A percentile compares a stretch with the other conserved stretches of the same genome.
These are phyloP conservation scores for Setomelanomma holmii DNA, from an alignment of 2,329 filamentous ascomycete genomes.

Conservation along the genomic window DNA sequence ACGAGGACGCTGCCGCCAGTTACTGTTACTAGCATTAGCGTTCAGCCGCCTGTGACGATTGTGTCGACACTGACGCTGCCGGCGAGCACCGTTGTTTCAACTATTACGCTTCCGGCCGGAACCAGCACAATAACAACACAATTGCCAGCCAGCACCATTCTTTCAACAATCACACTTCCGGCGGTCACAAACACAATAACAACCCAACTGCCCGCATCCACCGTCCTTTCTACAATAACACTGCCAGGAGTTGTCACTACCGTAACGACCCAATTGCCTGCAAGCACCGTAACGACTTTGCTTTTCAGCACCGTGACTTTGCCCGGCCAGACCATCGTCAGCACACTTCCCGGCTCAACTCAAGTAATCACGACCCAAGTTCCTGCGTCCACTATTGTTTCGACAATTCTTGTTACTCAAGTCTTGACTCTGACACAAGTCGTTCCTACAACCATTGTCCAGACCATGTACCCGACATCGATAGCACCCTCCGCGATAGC, in stretches of 20 bases:
- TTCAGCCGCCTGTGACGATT: background rate
- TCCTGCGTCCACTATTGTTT: slow-evolving; percentile 31
- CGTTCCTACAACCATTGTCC: slow-evolving; percentile 27
- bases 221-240: slow-evolving; percentile 26
- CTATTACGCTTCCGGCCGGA: slow-evolving; percentile 5
- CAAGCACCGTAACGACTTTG: slow-evolving; percentile 27
- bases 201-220: slow-evolving; percentile 29
- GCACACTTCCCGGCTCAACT: slow-evolving; percentile 15
- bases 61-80: background rate
- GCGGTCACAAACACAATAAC: slow-evolving; percentile 28
- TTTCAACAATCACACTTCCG: slow-evolving; percentile 29
- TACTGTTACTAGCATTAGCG: background rate
- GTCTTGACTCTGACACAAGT: slow-evolving; percentile 24
- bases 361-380: slow-evolving; percentile 30
- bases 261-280: slow-evolving; percentile 11
- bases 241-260: slow-evolving; percentile 17
- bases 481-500: slow-evolving; percentile 19
- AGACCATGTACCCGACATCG: slow-evolving; percentile 26
- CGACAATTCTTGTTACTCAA: slow-evolving; percentile 22
- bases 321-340: slow-evolving; percentile 12
- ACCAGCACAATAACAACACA: slow-evolving; percentile 17
- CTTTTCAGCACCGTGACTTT: slow-evolving; percentile 28
- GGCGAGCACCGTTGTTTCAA: slow-evolving; percentile 2
- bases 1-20: background rate
- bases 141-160: slow-evolving; percentile 29